phyloP scores from a whole-genome alignment of 2,329 filamentous ascomycete genomes.

The Exophiala sideris region DNA sequence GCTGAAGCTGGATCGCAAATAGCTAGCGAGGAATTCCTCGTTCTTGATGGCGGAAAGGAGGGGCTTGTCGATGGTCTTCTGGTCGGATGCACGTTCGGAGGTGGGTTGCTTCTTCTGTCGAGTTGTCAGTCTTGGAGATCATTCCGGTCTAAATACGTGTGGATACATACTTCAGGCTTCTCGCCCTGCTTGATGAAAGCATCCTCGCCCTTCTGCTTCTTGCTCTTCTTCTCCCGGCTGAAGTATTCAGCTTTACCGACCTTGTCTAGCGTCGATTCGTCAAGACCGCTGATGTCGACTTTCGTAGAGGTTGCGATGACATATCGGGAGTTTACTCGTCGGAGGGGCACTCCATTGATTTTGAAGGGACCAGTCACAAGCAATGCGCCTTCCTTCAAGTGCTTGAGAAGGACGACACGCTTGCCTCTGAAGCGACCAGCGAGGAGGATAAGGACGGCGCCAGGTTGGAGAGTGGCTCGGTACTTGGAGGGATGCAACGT shows the following conservation, averaged over 20 bases:
- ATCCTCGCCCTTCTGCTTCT: constrained; percentile 95
- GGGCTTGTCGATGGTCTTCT: constrained; percentile 98
- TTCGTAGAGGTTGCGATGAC: constrained; percentile 50
- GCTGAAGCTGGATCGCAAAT: constrained; percentile 95
- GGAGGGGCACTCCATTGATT: constrained; percentile 98
- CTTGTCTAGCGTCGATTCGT: constrained; percentile 71
- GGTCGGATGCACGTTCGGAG: constrained; percentile 89
- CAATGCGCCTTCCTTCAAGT: constrained; percentile 94
- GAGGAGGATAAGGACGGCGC: constrained; percentile 96
- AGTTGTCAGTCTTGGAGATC: constrained; percentile 36
- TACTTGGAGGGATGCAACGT: constrained; percentile 80
- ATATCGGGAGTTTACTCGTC: constrained; percentile 60
- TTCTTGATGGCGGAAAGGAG: constrained; percentile 97
- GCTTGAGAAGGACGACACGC: constrained; percentile 98
- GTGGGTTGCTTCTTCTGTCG: constrained; percentile 92
- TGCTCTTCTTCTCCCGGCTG: constrained; percentile 81
- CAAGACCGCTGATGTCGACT: constrained; percentile 70
- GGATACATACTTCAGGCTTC: constrained; percentile 79
- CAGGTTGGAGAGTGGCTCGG: constrained; percentile 85
- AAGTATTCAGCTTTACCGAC: constrained; percentile 90
- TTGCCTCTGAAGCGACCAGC: constrained; percentile 99
- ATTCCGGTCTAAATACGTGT: neutral
- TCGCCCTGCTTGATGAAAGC: constrained; percentile 99
- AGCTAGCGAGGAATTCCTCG: constrained; percentile 88
- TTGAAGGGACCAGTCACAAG: constrained; percentile 99